Conservation (phyloP, 441 rosid species). For the Brassica hybrid region DNA sequence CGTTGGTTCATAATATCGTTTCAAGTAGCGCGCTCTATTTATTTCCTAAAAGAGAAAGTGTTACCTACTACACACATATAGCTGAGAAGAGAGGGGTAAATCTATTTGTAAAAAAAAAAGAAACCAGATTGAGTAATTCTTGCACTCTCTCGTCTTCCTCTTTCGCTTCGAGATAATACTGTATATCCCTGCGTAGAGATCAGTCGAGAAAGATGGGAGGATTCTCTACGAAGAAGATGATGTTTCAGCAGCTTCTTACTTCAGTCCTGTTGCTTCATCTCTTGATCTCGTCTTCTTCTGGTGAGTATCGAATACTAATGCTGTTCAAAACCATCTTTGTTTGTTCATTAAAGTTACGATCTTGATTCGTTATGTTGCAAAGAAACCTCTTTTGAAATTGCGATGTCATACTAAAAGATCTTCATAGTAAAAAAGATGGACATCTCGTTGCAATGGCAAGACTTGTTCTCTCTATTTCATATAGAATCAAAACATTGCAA, state of each 20-base stretch:
- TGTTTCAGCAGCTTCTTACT: background rate
- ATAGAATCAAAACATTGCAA: too few species aligned
- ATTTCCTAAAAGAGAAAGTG: background rate
- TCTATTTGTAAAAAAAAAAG: background rate
- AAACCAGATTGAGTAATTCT: constrained; percentile 44
- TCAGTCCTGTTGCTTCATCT: background rate
- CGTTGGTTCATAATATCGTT: too few species aligned
- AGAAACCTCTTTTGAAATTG: too few species aligned
- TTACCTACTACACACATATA: background rate
- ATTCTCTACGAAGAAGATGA: background rate
- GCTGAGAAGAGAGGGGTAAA: background rate
- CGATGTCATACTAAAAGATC: too few species aligned
- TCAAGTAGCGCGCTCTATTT: background rate
- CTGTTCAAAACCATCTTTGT: too few species aligned
- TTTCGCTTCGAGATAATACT: background rate
- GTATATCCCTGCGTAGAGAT: background rate
- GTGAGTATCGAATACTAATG: background rate
- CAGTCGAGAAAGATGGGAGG: background rate
- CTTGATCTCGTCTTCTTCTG: background rate
- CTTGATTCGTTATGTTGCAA: too few species aligned
- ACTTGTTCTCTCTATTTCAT: too few species aligned
- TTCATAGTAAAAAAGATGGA: too few species aligned
- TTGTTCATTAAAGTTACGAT: too few species aligned
- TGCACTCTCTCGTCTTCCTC: background rate
- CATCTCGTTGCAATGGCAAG: too few species aligned